These are phyloP conservation scores for Hypomontagnella monticulosa DNA, from an alignment of 495 filamentous ascomycete genomes.

Conservation along the genomic window DNA sequence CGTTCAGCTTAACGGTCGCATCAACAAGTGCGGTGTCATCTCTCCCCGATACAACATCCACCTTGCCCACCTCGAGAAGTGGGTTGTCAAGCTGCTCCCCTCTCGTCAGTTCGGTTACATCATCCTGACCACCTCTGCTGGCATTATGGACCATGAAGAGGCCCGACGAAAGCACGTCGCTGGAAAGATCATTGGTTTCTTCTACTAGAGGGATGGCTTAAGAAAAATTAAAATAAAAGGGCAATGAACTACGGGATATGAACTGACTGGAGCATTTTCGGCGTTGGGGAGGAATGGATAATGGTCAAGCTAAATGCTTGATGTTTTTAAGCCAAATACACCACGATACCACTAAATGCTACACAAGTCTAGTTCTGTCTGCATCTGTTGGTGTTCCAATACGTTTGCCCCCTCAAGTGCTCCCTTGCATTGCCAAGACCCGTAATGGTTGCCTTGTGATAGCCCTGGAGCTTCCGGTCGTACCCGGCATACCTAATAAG, in stretches of 20 bases:
- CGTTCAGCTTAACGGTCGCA: slow-evolving; percentile 64
- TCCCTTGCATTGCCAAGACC: slow-evolving; percentile 20
- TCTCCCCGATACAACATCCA: slow-evolving; percentile 98
- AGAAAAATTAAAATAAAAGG: slow-evolving; percentile 31
- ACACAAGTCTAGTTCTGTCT: slow-evolving; percentile 36
- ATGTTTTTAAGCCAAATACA: slow-evolving; percentile 39
- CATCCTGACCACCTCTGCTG: slow-evolving; percentile 96
- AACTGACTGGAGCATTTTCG: slow-evolving; percentile 43
- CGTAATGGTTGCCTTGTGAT: slow-evolving; percentile 23
- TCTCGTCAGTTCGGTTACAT: slow-evolving; percentile 99
- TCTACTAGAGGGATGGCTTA: slow-evolving; percentile 72
- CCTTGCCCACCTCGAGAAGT: slow-evolving; percentile 96
- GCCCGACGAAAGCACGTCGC: slow-evolving; percentile 96
- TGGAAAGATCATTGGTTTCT: slow-evolving; percentile 96
- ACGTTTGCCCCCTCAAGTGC: too few relatives aligned
- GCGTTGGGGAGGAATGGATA: slow-evolving; percentile 44
- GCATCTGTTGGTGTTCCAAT: background rate
- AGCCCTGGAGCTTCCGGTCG: slow-evolving; percentile 7
- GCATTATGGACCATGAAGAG: slow-evolving; percentile 99
- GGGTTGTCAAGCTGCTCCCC: slow-evolving; percentile 97
- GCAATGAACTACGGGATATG: slow-evolving; percentile 32
- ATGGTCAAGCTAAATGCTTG: slow-evolving; percentile 32
- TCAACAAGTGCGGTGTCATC: slow-evolving; percentile 99
- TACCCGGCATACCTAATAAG: slow-evolving; percentile 1
- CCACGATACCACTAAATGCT: slow-evolving; percentile 45